phyloP scores from a whole-genome alignment of 495 filamentous ascomycete species.

The Trichoderma erinaceum region DNA sequence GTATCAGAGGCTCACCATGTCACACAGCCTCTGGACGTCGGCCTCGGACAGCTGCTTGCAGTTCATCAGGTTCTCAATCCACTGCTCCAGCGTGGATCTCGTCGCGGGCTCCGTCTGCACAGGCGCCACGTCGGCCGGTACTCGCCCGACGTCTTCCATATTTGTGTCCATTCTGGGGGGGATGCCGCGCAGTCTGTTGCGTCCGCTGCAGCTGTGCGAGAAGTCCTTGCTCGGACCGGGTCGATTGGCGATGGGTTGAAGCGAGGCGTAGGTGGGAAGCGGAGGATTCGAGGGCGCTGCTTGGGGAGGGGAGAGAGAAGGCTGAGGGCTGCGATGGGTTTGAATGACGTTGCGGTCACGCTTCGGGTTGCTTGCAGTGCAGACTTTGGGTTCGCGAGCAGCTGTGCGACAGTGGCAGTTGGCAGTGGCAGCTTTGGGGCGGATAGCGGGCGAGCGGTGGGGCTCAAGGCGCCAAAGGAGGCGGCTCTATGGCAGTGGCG shows the following conservation, averaged over 20 bases:
- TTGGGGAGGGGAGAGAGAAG: conserved; percentile 8
- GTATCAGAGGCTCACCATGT: conserved; percentile 57
- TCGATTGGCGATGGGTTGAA: neutral
- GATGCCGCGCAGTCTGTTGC: no score
- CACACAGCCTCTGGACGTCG: conserved; percentile 94
- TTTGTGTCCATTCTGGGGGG: conserved; percentile 78
- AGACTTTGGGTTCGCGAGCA: neutral
- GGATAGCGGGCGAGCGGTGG: neutral
- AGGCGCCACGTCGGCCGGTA: conserved; percentile 72
- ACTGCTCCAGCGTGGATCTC: conserved; percentile 90
- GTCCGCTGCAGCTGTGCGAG: neutral
- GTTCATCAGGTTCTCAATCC: conserved; percentile 97
- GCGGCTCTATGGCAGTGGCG: neutral
- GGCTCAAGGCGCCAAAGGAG: neutral
- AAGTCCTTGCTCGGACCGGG: neutral
- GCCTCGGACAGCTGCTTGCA: conserved; percentile 96
- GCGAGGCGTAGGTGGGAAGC: conserved; percentile 11
- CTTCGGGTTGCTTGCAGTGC: neutral
- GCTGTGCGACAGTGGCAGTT: neutral
- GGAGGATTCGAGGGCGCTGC: neutral
- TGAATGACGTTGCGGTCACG: conserved; percentile 16
- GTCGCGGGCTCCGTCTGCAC: conserved; percentile 75
- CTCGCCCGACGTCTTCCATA: conserved; percentile 92
- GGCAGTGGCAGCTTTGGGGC: neutral
- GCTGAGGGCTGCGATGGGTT: neutral